Evolutionary conservation across 441 rosid genomes (phyloP), one percentile per base, ranked within the genome.

Genomic region (Euphorbia corollata): DNA sequence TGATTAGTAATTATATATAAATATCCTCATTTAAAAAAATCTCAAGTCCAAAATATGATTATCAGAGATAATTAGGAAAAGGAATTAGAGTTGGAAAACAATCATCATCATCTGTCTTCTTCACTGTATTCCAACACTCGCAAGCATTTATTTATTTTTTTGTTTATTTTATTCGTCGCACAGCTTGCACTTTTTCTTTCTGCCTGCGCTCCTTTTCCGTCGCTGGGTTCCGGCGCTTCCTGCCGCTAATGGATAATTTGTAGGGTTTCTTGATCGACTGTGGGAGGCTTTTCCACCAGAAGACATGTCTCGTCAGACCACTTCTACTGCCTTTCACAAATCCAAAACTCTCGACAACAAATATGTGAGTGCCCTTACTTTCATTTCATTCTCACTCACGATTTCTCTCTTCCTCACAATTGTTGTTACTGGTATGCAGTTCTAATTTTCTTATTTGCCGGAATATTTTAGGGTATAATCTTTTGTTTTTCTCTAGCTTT

Each of bases 261-360:
- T 74, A 65, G 73, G 60, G 19, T 57, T 65, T 70, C 27, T 48
- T 23, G 32, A 43, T 13, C 27, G 1, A 22, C 16, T 32, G 53
- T 47, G 16, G 19, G 66, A 27, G 32, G 27, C 27, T 57, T 65
- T 66, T 61, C 47, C 15, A 53, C 48, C 61, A 38, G 65, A 11
- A 68, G 73, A 74, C 47, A 94, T 91, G 98, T 84, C 99, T 72
- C 90, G 97, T 72, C 92, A 81, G 77, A 67, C 84, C 75, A 74
- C 94, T 68, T 65, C 92, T 47, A 59, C 96, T 45, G 90, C 86
- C 63, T 85, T 89, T 71, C 97, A 79, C 83, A 91, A 91, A 82
- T 88, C 97, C 66, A 95, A 90, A 87, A 87, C 97, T 67, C 96
- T 91, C 70, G 97, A 95, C 80, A 94, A 91, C 87, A 94, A 91